Conservation (phyloP, 2,329 filamentous ascomycete genomes). For the Hymenotorrendiella dingleyae region DNA sequence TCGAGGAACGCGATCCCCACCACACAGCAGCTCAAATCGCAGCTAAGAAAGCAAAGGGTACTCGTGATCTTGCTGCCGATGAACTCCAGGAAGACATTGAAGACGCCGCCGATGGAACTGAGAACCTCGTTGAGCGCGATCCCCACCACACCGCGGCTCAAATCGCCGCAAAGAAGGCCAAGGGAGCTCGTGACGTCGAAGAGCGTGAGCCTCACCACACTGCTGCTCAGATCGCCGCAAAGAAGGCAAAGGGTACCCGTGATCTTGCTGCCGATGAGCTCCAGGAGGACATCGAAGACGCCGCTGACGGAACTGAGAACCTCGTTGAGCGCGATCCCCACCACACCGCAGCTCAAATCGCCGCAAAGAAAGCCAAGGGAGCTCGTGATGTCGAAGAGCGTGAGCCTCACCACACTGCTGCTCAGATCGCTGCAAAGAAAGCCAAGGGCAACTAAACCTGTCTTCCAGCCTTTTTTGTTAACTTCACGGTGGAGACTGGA, state of each 20-base stretch:
- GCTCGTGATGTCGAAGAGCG: neutral
- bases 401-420: neutral
- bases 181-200: neutral
- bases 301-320: neutral
- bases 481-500: too few species aligned
- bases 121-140: neutral
- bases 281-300: neutral
- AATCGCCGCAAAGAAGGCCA: slow-evolving; percentile 19
- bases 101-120: neutral
- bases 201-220: neutral
- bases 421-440: slow-evolving; percentile 11
- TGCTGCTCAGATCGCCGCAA: slow-evolving; percentile 7
- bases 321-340: neutral
- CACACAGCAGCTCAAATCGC: slow-evolving; percentile 12
- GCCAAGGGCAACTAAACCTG: slow-evolving; percentile 5
- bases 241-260: slow-evolving; percentile 7
- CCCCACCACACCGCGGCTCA: slow-evolving; percentile 20
- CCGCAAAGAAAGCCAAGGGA: too few species aligned
- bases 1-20: slow-evolving; percentile 7
- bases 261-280: slow-evolving; percentile 8
- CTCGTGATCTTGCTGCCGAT: slow-evolving; percentile 7
- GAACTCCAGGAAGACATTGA: neutral
- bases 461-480: too few species aligned
- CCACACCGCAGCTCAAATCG: neutral
- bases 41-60: slow-evolving; percentile 9